Evolutionary conservation across 441 rosid genomes (phyloP).

Genomic region (Gossypium trilobum): DNA sequence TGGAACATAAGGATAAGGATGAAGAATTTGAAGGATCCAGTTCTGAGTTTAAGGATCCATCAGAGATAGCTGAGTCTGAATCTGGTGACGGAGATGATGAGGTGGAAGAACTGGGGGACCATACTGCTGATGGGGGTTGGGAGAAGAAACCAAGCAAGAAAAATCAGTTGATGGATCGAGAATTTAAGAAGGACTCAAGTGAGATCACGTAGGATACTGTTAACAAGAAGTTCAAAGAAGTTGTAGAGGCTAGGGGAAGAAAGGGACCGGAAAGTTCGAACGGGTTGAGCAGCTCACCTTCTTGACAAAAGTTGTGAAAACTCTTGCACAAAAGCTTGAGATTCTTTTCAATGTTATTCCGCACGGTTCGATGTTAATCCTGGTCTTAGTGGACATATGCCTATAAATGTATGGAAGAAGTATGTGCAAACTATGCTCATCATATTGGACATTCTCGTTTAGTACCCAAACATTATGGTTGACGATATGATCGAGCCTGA

Average conservation of each 20-base stretch:
- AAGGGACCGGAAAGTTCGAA: conserved; percentile 62
- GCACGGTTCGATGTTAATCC: conserved; percentile 66
- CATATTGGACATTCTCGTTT: conserved; percentile 47
- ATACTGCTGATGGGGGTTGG: conserved; percentile 37
- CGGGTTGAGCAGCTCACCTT: conserved; percentile 66
- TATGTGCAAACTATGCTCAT: conserved; percentile 50
- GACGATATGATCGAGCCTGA: conserved; percentile 55
- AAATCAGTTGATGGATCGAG: conserved; percentile 48
- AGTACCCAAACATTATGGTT: conserved; percentile 44
- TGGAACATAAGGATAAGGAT: conserved; percentile 23
- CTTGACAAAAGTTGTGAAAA: conserved; percentile 59
- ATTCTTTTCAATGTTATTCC: conserved; percentile 63
- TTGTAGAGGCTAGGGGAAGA: conserved; percentile 63
- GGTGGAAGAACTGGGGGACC: conserved; percentile 23
- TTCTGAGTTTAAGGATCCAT: conserved; percentile 29
- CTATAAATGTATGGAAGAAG: conserved; percentile 61
- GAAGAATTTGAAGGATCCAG: conserved; percentile 14
- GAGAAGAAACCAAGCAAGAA: conserved; percentile 48
- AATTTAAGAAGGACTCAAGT: conserved; percentile 48
- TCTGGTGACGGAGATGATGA: conserved; percentile 29
- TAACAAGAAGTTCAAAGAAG: conserved; percentile 60
- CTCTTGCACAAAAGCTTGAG: conserved; percentile 69
- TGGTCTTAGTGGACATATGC: conserved; percentile 61
- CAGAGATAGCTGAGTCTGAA: conserved; percentile 16
- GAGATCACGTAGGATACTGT: conserved; percentile 63